A percentile compares a stretch with the other conserved stretches of the same genome.
Evolutionary conservation across 192 early-diverging fungal genomes (phyloP).

Genomic region (Coemansia umbellata): DNA sequence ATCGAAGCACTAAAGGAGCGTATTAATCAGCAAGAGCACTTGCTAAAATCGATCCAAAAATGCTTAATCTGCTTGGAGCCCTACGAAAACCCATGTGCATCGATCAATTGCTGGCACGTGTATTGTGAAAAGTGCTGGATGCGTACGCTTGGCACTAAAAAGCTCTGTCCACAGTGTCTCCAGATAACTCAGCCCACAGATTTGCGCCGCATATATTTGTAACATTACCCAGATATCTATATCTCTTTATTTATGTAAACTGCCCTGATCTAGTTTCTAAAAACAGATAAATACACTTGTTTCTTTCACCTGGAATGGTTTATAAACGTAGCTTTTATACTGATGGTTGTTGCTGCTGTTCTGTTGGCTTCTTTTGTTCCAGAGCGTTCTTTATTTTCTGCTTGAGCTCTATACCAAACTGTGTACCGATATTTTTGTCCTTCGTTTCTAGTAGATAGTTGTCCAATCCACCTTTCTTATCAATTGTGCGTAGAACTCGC

Average conservation of each 20-base stretch:
- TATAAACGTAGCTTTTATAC: too few species aligned
- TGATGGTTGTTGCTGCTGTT: background rate
- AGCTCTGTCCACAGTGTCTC: constrained; percentile 87
- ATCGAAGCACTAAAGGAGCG: constrained; percentile 76
- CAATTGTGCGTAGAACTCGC: constrained; percentile 67
- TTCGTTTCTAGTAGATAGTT: constrained; percentile 66
- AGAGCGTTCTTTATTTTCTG: constrained; percentile 24
- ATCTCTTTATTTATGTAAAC: background rate
- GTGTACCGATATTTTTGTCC: constrained; percentile 61
- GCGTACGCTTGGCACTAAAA: constrained; percentile 76
- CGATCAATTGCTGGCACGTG: constrained; percentile 89
- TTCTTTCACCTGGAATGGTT: too few species aligned
- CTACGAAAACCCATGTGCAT: constrained; percentile 66
- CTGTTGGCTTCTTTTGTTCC: constrained; percentile 2
- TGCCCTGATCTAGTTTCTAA: too few species aligned
- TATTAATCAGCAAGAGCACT: constrained; percentile 60
- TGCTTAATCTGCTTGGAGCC: constrained; percentile 81
- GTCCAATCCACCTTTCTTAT: constrained; percentile 82
- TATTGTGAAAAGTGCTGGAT: constrained; percentile 90
- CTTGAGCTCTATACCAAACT: constrained; percentile 57
- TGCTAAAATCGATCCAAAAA: constrained; percentile 49
- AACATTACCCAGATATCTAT: constrained; percentile 25
- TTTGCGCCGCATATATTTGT: constrained; percentile 76
- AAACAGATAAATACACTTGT: too few species aligned
- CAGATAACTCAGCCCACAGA: constrained; percentile 80